phyloP scores from a whole-genome alignment of 768 basidiomycete species.

The Cytidiella melzeri region DNA sequence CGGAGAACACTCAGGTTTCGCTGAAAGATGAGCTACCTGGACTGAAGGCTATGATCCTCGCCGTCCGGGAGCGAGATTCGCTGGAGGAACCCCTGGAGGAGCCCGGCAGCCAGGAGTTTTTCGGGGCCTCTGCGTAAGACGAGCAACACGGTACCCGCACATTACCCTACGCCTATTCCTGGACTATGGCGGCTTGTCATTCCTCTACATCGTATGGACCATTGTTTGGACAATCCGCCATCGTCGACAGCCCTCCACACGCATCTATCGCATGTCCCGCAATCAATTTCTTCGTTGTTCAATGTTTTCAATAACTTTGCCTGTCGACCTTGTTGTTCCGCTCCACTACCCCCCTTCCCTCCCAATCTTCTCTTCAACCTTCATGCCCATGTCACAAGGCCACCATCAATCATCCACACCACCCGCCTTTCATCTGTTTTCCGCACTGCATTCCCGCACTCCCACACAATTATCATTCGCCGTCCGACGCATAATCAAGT shows the following conservation, averaged over 20 bases:
- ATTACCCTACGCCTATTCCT: neutral
- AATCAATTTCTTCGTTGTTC: conserved; percentile 4
- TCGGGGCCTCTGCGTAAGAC: neutral
- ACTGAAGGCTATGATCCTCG: conserved; percentile 52
- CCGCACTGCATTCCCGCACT: neutral
- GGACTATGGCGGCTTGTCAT: neutral
- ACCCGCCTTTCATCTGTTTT: neutral
- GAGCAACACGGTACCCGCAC: neutral
- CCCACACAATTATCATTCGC: neutral
- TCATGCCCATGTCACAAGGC: neutral
- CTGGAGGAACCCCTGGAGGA: conserved; percentile 2
- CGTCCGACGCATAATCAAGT: neutral
- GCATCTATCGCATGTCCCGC: conserved; percentile 14
- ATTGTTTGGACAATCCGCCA: neutral
- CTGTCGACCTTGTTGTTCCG: neutral
- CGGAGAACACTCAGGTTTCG: conserved; percentile 52
- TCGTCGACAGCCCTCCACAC: conserved; percentile 3
- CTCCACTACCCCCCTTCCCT: neutral
- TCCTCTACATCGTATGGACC: neutral
- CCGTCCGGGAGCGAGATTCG: conserved; percentile 18
- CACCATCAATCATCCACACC: neutral
- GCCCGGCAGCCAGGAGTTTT: no score
- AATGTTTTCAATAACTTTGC: conserved; percentile 4
- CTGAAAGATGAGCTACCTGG: conserved; percentile 52
- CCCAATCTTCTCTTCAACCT: neutral